Percentiles rank a stretch among this genome's conserved stretches.
phyloP scores from a whole-genome alignment of 108 stramenopile species.

The Asterionellopsis glacialis region DNA sequence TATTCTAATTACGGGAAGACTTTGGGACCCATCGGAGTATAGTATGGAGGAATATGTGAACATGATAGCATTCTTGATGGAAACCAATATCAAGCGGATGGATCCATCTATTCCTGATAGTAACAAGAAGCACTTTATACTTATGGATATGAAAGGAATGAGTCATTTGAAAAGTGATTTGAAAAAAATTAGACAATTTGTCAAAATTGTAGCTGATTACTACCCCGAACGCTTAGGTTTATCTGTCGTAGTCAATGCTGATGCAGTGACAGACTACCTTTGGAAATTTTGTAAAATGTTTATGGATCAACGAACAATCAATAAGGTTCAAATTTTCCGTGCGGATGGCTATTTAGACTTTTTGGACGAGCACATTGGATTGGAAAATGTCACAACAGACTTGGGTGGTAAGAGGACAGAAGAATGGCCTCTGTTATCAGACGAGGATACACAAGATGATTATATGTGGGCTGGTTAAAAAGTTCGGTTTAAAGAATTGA shows the following conservation, averaged over 20 bases:
- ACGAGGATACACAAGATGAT: too few species aligned
- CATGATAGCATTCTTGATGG: background rate
- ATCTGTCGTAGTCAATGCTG: background rate
- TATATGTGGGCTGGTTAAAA: too few species aligned
- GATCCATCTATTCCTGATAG: too few species aligned
- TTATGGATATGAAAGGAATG: slow-evolving; percentile 3
- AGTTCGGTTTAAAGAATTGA: too few species aligned
- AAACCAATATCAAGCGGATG: background rate
- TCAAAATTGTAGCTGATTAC: background rate
- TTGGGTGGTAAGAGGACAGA: background rate
- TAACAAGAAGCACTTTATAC: background rate
- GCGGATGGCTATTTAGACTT: background rate
- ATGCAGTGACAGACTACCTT: background rate
- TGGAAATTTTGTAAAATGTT: background rate
- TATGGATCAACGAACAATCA: background rate
- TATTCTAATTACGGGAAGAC: background rate
- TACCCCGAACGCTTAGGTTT: slow-evolving; percentile 2
- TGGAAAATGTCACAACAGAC: background rate
- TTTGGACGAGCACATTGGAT: background rate
- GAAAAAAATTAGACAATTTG: background rate
- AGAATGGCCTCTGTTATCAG: too few species aligned
- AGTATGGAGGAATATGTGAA: background rate
- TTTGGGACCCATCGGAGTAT: background rate
- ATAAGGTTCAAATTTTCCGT: background rate
- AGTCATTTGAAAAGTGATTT: background rate